A percentile compares a stretch with the other conserved stretches of the same genome.
Evolutionary conservation across 1,139 yeast species (phyloP).

Genomic region (Pichia sp.): DNA sequence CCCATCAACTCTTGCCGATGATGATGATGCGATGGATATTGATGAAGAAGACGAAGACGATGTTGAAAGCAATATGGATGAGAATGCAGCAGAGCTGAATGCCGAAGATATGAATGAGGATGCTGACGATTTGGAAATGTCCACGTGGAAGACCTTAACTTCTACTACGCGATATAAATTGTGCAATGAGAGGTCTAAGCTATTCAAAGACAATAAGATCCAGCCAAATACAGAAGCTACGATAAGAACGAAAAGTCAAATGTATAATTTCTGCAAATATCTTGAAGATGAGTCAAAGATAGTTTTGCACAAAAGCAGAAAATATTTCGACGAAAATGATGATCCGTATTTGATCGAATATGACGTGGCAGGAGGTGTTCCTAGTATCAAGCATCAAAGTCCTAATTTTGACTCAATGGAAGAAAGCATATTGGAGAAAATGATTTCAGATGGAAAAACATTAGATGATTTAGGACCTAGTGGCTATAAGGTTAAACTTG

Average conservation of each 20-base stretch:
- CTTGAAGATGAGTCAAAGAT: conserved; percentile 28
- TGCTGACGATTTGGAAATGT: conserved; percentile 59
- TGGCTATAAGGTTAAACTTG: conserved; percentile 36
- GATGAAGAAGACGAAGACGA: conserved; percentile 31
- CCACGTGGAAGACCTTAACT: conserved; percentile 77
- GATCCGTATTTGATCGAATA: conserved; percentile 77
- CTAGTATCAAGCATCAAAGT: conserved; percentile 57
- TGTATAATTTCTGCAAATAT: conserved; percentile 51
- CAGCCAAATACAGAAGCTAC: conserved; percentile 68
- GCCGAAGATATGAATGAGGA: conserved; percentile 55
- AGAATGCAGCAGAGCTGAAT: conserved; percentile 17
- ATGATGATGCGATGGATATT: conserved; percentile 16
- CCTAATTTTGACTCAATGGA: conserved; percentile 49
- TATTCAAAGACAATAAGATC: conserved; percentile 56
- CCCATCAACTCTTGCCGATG: conserved; percentile 10
- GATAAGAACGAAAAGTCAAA: conserved; percentile 53
- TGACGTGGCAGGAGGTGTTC: conserved; percentile 77
- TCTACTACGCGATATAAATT: conserved; percentile 76
- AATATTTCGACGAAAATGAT: conserved; percentile 51
- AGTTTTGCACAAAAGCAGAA: conserved; percentile 32
- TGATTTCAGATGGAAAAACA: conserved; percentile 26
- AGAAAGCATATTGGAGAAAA: conserved; percentile 36
- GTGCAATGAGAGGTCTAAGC: conserved; percentile 61
- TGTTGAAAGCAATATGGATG: conserved; percentile 24
- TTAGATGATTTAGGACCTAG: conserved; percentile 39